Evolutionary conservation across 2,329 filamentous ascomycete species (phyloP).

Genomic region (Fragosphaeria purpurea): DNA sequence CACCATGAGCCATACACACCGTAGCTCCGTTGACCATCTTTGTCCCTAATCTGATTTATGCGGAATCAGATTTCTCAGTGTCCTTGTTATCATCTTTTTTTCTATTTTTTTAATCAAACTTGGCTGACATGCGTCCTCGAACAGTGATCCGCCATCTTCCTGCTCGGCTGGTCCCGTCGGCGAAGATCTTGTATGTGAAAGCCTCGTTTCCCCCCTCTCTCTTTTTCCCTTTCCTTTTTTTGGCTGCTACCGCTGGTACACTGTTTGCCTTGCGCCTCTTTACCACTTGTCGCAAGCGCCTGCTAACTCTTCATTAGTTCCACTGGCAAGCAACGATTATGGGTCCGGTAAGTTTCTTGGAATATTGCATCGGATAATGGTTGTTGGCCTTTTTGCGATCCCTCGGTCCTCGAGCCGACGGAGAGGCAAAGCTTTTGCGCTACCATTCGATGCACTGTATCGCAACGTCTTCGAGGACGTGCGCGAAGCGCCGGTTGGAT

Average conservation of each 20-base stretch:
- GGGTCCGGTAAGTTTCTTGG: constrained; percentile 71
- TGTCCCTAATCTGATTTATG: no score
- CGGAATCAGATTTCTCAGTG: no score
- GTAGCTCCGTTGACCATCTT: no score
- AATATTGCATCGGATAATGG: constrained; percentile 2
- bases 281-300: no score
- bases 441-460: no score
- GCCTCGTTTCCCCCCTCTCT: background rate
- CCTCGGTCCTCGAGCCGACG: no score
- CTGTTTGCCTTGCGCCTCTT: background rate
- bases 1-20: no score
- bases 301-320: constrained; percentile 52
- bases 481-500: no score
- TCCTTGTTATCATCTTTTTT: no score
- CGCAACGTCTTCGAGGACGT: no score
- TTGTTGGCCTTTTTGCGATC: no score
- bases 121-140: constrained; percentile 18
- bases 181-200: constrained; percentile 83
- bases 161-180: constrained; percentile 96
- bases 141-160: constrained; percentile 92
- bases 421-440: no score
- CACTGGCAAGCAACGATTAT: constrained; percentile 99
- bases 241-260: background rate
- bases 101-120: background rate
- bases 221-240: background rate